Evolutionary conservation across 176 grass and related monocot species (phyloP).

Genomic region (Phyllostachys edulis): DNA sequence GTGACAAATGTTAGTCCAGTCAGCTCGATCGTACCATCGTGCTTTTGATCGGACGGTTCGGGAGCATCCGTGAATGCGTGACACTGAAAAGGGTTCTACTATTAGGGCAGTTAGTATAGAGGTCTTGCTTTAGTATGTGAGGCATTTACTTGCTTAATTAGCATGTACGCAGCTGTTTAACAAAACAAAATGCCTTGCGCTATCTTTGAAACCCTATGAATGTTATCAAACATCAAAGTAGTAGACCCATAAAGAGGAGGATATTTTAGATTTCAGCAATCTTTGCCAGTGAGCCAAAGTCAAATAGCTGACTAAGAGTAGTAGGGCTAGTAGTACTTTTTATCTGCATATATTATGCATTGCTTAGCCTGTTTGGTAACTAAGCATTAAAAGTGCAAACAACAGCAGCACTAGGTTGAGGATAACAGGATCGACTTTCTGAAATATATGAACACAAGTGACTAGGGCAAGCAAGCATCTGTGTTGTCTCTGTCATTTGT

Average conservation of each 20-base stretch:
- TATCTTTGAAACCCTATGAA: not conserved
- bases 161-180: not conserved
- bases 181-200: not conserved
- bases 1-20: not conserved
- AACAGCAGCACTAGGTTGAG: not conserved
- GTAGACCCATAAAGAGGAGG: too few relatives aligned
- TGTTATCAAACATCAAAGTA: not conserved
- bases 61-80: not conserved
- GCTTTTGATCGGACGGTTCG: not conserved
- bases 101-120: not conserved
- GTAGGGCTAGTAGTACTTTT: not conserved
- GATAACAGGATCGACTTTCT: not conserved
- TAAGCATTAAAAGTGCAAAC: not conserved
- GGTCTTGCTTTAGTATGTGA: not conserved
- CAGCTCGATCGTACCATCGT: not conserved
- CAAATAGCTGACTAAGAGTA: not conserved
- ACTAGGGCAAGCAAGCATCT: constrained; percentile 2
- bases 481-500: constrained; percentile 15
- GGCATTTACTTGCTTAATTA: not conserved
- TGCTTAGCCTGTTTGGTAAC: not conserved
- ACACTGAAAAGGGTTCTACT: not conserved
- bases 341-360: not conserved
- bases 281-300: not conserved
- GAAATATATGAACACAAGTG: not conserved
- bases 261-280: not conserved